phyloP scores from a whole-genome alignment of 2,329 filamentous ascomycete genomes.

The Aspergillus uvarum region DNA sequence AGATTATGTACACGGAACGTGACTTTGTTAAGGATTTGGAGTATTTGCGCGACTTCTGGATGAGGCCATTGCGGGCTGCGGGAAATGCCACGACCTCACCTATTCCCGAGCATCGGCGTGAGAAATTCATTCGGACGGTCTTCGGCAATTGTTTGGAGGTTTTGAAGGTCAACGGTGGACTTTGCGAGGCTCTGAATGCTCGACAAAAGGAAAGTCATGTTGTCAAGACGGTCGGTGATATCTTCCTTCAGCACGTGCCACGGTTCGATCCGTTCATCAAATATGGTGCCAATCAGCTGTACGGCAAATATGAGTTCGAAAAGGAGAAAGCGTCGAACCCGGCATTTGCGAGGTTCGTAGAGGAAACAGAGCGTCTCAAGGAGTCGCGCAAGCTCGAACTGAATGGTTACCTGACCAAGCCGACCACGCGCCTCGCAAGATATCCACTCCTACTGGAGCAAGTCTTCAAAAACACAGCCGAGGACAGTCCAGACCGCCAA shows the following conservation, averaged over 20 bases:
- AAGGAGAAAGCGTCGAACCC: constrained; percentile 87
- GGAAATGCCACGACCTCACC: constrained; percentile 67
- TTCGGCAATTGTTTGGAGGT: constrained; percentile 97
- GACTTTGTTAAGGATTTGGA: constrained; percentile 99
- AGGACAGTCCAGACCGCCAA: constrained; percentile 83
- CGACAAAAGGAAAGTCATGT: constrained; percentile 88
- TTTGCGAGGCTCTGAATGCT: constrained; percentile 84
- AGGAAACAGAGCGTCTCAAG: constrained; percentile 92
- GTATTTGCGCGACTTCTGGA: constrained; percentile 98
- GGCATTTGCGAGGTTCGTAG: constrained; percentile 85
- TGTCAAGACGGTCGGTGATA: constrained; percentile 85
- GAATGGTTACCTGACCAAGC: constrained; percentile 97
- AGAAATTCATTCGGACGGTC: constrained; percentile 88
- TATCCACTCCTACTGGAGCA: constrained; percentile 92
- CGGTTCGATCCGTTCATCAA: constrained; percentile 94
- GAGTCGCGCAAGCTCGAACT: constrained; percentile 95
- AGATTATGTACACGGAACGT: constrained; percentile 96
- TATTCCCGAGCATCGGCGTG: constrained; percentile 81
- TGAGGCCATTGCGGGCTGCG: constrained; percentile 79
- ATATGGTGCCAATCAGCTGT: constrained; percentile 92
- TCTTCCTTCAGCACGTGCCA: constrained; percentile 88
- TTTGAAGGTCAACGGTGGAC: constrained; percentile 82
- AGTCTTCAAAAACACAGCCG: constrained; percentile 86
- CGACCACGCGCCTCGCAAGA: constrained; percentile 88
- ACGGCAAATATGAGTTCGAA: constrained; percentile 97